Percentiles rank a stretch among this genome's conserved stretches.
phyloP scores from a whole-genome alignment of 1,284 basidiomycete genomes.

The Ustilago nuda region DNA sequence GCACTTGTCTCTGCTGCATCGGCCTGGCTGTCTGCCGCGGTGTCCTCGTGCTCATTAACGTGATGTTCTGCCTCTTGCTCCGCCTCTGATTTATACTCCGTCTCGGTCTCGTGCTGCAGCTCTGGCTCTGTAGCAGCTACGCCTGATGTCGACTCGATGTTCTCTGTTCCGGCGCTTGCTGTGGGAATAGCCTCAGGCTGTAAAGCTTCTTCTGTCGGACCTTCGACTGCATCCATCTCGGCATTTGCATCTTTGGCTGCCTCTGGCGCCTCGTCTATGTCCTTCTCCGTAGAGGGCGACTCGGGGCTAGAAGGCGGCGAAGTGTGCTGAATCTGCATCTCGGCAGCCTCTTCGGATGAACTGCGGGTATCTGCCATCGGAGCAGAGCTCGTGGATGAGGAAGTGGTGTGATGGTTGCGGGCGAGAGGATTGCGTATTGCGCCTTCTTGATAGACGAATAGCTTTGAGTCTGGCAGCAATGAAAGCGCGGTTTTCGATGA shows the following conservation, averaged over 20 bases:
- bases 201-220: background rate
- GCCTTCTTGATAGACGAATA: conserved; percentile 26
- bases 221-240: background rate
- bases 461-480: background rate
- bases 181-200: background rate
- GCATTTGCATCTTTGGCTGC: background rate
- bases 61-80: background rate
- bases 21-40: background rate
- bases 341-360: conserved; percentile 33
- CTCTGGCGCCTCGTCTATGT: background rate
- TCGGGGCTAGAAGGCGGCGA: conserved; percentile 18
- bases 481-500: background rate
- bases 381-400: background rate
- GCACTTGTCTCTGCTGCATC: background rate
- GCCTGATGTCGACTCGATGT: background rate
- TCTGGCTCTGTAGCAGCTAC: background rate
- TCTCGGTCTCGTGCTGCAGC: background rate
- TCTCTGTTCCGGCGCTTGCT: background rate
- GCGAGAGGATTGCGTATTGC: conserved; percentile 38
- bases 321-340: conserved; percentile 16
- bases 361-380: conserved; percentile 19
- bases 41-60: background rate
- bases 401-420: conserved; percentile 8
- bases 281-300: background rate
- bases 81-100: background rate